Conservation (phyloP, 2,329 filamentous ascomycete species). For the Calonectria henricotiae region DNA sequence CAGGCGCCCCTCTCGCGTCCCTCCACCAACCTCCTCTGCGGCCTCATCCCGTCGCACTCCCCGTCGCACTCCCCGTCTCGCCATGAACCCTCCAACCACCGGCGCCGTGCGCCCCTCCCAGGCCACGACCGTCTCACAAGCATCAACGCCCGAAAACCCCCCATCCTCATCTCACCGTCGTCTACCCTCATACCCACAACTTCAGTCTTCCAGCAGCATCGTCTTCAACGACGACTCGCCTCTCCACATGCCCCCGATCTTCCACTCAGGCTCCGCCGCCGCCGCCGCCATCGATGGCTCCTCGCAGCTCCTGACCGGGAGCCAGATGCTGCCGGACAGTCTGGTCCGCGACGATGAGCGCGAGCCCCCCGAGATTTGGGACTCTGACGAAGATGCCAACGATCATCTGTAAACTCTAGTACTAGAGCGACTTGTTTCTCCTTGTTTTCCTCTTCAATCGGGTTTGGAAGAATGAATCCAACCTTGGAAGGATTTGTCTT, state of each 20-base stretch:
- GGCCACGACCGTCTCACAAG: slow-evolving; percentile 59
- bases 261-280: slow-evolving; percentile 25
- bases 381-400: slow-evolving; percentile 57
- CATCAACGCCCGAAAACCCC: slow-evolving; percentile 55
- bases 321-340: slow-evolving; percentile 70
- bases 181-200: slow-evolving; percentile 37
- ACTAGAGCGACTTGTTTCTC: no score
- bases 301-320: slow-evolving; percentile 68
- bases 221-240: slow-evolving; percentile 50
- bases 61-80: slow-evolving; percentile 43
- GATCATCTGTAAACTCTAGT: slow-evolving; percentile 41
- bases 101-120: slow-evolving; percentile 54
- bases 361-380: slow-evolving; percentile 57
- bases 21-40: slow-evolving; percentile 34
- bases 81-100: slow-evolving; percentile 34
- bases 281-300: slow-evolving; percentile 42
- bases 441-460: neutral
- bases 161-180: slow-evolving; percentile 29
- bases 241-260: slow-evolving; percentile 34
- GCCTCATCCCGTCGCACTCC: slow-evolving; percentile 44
- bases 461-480: neutral
- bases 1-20: slow-evolving; percentile 40
- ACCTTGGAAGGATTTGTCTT: neutral
- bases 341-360: slow-evolving; percentile 59
- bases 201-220: slow-evolving; percentile 51